Percentiles rank a stretch among this genome's conserved stretches.
These are phyloP conservation scores for Tausonia pullulans DNA, from an alignment of 1,284 basidiomycete genomes.

Conservation along the genomic window DNA sequence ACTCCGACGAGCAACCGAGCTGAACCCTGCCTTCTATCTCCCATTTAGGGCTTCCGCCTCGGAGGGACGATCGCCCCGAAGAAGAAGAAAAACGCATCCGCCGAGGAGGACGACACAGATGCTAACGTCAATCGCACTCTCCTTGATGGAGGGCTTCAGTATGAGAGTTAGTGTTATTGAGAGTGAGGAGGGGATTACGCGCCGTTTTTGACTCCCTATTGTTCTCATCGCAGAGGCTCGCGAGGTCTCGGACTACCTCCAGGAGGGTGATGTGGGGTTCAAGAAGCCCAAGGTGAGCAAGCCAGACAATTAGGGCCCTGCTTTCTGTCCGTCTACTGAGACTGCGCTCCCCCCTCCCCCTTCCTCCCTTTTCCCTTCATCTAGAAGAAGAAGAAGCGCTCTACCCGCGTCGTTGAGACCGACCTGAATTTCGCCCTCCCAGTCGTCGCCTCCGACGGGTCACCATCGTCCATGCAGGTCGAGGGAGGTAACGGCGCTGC, in stretches of 20 bases:
- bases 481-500: constrained; percentile 46
- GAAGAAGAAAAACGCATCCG: constrained; percentile 35
- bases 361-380: not conserved
- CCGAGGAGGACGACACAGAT: constrained; percentile 40
- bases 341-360: not conserved
- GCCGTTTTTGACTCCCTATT: not conserved
- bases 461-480: constrained; percentile 51
- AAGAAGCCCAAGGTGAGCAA: constrained; percentile 72
- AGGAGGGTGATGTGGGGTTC: constrained; percentile 84
- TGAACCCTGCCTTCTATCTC: not conserved
- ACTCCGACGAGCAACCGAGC: not conserved
- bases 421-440: constrained; percentile 46
- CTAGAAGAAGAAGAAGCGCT: constrained; percentile 82
- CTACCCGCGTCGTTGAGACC: constrained; percentile 54
- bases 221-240: constrained; percentile 56
- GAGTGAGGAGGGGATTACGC: no score
- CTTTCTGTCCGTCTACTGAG: not conserved
- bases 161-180: constrained; percentile 54
- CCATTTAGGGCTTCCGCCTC: constrained; percentile 60
- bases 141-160: constrained; percentile 65
- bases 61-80: constrained; percentile 37
- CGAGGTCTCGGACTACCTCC: constrained; percentile 73
- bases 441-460: constrained; percentile 26
- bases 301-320: no score
- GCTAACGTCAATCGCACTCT: constrained; percentile 64